A percentile compares a stretch with the other conserved stretches of the same genome.
These are phyloP conservation scores for Microdochium bolleyi DNA, from an alignment of 2,329 filamentous ascomycete genomes.

Conservation along the genomic window DNA sequence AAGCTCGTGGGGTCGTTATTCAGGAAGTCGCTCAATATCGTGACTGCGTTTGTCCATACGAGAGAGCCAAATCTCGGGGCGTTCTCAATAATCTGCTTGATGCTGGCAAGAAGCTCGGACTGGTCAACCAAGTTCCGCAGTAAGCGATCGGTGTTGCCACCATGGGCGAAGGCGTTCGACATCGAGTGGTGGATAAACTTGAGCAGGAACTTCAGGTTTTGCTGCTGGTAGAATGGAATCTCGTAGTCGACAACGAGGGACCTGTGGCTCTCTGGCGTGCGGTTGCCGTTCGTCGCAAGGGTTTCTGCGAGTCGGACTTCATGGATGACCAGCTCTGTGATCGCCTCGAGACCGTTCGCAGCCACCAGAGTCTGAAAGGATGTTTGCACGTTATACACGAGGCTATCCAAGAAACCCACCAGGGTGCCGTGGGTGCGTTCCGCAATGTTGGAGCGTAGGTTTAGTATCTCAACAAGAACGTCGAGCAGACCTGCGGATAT, in stretches of 20 bases:
- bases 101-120: conserved; percentile 68
- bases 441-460: conserved; percentile 71
- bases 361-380: conserved; percentile 78
- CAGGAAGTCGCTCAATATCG: conserved; percentile 90
- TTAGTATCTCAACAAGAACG: conserved; percentile 81
- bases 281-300: conserved; percentile 58
- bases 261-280: conserved; percentile 61
- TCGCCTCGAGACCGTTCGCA: conserved; percentile 78
- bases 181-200: conserved; percentile 97
- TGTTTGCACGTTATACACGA: conserved; percentile 78
- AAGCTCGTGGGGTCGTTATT: conserved; percentile 99
- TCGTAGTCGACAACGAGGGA: conserved; percentile 86
- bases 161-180: conserved; percentile 59
- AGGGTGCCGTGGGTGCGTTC: conserved; percentile 78
- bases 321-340: conserved; percentile 77
- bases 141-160: conserved; percentile 81
- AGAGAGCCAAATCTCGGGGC: conserved; percentile 77
- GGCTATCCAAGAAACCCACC: conserved; percentile 78
- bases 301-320: conserved; percentile 66
- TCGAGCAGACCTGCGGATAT: conserved; percentile 85
- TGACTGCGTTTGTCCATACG: conserved; percentile 92
- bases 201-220: conserved; percentile 86
- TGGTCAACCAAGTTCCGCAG: conserved; percentile 93
- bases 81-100: conserved; percentile 76
- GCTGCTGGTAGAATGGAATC: conserved; percentile 87